Percentiles rank a stretch among this genome's conserved stretches.
These are phyloP conservation scores for Pulicaria dysenterica DNA, from an alignment of 129 eudicot species.

Conservation along the genomic window DNA sequence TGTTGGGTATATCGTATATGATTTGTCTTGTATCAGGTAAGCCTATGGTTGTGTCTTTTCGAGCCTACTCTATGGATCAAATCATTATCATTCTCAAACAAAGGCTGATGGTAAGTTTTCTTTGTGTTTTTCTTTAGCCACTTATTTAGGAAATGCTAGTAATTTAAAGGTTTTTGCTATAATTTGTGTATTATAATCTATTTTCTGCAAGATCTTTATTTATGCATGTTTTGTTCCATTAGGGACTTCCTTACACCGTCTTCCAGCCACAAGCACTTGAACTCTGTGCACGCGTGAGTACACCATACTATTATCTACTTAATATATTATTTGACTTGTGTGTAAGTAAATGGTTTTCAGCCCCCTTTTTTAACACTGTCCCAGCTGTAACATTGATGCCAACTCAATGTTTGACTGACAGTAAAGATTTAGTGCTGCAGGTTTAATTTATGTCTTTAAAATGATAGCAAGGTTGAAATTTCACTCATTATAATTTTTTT, in stretches of 20 bases:
- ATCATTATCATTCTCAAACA: slow-evolving; percentile 77
- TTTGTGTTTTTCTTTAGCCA: slow-evolving; percentile 9
- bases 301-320: slow-evolving; percentile 13
- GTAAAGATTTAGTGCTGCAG: slow-evolving; percentile 1
- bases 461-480: not conserved
- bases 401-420: not conserved
- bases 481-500: not conserved
- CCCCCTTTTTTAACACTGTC: too few species aligned
- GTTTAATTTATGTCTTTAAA: not conserved
- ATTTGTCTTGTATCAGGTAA: slow-evolving; percentile 58
- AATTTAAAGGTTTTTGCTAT: not conserved
- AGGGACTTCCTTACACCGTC: slow-evolving; percentile 73
- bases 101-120: slow-evolving; percentile 60
- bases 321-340: not conserved
- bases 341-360: too few species aligned
- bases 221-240: slow-evolving; percentile 30
- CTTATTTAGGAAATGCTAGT: slow-evolving; percentile 11
- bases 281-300: slow-evolving; percentile 92
- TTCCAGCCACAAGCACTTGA: slow-evolving; percentile 95
- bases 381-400: too few species aligned
- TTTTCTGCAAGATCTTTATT: slow-evolving; percentile 19
- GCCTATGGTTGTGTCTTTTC: slow-evolving; percentile 81
- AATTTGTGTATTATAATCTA: not conserved
- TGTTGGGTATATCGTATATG: not conserved
- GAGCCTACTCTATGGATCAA: slow-evolving; percentile 92